These are phyloP conservation scores for Neurospora sp. DNA, from an alignment of 2,329 filamentous ascomycete genomes.

Conservation along the genomic window DNA sequence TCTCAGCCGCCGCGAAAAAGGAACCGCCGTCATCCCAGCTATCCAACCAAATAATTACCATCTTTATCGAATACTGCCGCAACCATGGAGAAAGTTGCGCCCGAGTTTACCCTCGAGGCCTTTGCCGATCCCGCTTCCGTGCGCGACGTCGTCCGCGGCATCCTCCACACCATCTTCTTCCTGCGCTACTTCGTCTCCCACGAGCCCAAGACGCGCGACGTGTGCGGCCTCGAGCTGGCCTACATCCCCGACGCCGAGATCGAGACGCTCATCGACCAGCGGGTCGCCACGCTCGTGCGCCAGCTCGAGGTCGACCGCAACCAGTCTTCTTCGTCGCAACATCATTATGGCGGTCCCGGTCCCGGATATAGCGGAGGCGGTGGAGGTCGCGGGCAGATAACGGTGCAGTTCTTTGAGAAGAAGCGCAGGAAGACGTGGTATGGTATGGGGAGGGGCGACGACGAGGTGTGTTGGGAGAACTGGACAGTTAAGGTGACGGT, in stretches of 20 bases:
- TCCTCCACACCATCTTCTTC: slow-evolving; percentile 97
- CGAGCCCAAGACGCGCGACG: slow-evolving; percentile 71
- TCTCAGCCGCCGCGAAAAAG: neutral
- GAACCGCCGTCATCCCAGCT: neutral
- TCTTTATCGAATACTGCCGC: slow-evolving; percentile 1
- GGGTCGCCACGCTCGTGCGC: slow-evolving; percentile 67
- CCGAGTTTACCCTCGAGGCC: slow-evolving; percentile 88
- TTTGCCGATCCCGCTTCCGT: slow-evolving; percentile 86
- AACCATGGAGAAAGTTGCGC: slow-evolving; percentile 47
- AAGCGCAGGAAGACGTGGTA: slow-evolving; percentile 72
- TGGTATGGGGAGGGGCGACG: slow-evolving; percentile 57
- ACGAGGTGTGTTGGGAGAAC: slow-evolving; percentile 93
- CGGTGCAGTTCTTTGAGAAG: slow-evolving; percentile 92
- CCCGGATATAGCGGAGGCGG: slow-evolving; percentile 19
- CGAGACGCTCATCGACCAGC: slow-evolving; percentile 86
- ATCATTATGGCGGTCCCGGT: slow-evolving; percentile 3
- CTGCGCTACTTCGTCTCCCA: slow-evolving; percentile 92
- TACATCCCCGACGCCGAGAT: slow-evolving; percentile 85
- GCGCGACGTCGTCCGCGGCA: slow-evolving; percentile 86
- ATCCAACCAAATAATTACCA: neutral
- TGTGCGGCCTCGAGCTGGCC: slow-evolving; percentile 83
- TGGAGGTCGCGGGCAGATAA: slow-evolving; percentile 66
- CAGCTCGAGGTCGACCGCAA: slow-evolving; percentile 56
- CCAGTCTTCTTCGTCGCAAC: slow-evolving; percentile 11
- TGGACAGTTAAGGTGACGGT: slow-evolving; percentile 95